Percentiles rank a stretch among this genome's conserved stretches.
Evolutionary conservation across 495 filamentous ascomycete species (phyloP).

Genomic region (Talaromyces borbonicus): DNA sequence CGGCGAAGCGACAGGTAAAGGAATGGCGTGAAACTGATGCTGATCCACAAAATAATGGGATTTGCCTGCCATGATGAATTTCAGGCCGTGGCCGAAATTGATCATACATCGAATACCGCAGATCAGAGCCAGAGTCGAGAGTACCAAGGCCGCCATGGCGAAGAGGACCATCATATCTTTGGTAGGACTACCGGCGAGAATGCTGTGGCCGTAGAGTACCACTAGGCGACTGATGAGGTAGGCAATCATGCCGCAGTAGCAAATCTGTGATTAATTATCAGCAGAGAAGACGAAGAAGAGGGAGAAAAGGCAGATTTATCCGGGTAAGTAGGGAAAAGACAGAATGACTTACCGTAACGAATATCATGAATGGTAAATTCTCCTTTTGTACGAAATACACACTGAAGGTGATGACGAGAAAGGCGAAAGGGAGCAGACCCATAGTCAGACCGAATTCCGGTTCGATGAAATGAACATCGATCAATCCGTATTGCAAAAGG

Average conservation of each 20-base stretch:
- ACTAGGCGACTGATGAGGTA: not conserved
- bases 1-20: no score
- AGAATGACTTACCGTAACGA: not conserved
- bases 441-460: slow-evolving; percentile 17
- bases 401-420: slow-evolving; percentile 10
- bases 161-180: not conserved
- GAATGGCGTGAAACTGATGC: no score
- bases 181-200: not conserved
- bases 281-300: not conserved
- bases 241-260: not conserved
- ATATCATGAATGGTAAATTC: not conserved
- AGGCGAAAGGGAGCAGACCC: slow-evolving; percentile 11
- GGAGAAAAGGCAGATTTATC: no score
- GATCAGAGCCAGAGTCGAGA: not conserved
- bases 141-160: not conserved
- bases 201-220: not conserved
- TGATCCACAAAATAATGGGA: no score
- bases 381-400: not conserved
- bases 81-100: not conserved
- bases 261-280: not conserved
- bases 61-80: no score
- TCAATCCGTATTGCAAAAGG: slow-evolving; percentile 15
- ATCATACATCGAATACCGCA: not conserved
- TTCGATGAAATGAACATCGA: slow-evolving; percentile 17
- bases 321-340: not conserved